Evolutionary conservation across 2,329 filamentous ascomycete species (phyloP), one percentile per base, ranked within the genome.

Genomic region (Colletotrichum karsti): DNA sequence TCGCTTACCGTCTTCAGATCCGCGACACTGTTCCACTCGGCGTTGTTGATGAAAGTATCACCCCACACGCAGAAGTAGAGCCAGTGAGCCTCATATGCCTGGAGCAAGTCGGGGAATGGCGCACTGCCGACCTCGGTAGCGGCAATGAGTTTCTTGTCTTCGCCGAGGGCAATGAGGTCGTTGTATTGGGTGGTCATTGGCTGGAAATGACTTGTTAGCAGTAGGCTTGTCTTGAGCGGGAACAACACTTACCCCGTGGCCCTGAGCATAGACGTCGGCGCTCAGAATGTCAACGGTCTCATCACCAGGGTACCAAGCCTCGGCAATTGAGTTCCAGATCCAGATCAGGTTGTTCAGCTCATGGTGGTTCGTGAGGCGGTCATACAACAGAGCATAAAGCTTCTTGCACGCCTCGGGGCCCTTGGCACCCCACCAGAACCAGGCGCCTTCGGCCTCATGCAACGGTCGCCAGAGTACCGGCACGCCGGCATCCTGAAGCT

Each of bases 361-460:
- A 71, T 86, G 84, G 54, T 82, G 70, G 35, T 78, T 78, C 0
- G 82, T 84, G 33, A 85, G 72, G 1, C 84, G 77, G 44, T 84
- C 77, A 59, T 83, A 84, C 53, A 86, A 39, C 4, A 86, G 72
- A 1, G 72, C 71, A 61, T 76, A 85, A 5, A 86, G 75, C 71
- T 83, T 75, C 75, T 84, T 85, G 69, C 74, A 77, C 5, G 82
- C 75, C 71, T 81, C 83, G 3, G 84, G 75, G 0, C 83, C 83
- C 69, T 83, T 77, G 1, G 83, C 83, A 7, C 83, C 84, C 84
- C 84, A 86, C 83, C 84, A 86, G 77, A 86, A 86, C 84, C 84
- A 86, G 0, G 60, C 77, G 2, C 83, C 83, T 67, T 86, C 84
- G 7, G 84, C 84, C 72, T 86, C 84, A 73, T 86, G 84, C 28